Evolutionary conservation across 495 filamentous ascomycete genomes (phyloP), one percentile per base, ranked within the genome.

Genomic region (Baudoinia panamericana): DNA sequence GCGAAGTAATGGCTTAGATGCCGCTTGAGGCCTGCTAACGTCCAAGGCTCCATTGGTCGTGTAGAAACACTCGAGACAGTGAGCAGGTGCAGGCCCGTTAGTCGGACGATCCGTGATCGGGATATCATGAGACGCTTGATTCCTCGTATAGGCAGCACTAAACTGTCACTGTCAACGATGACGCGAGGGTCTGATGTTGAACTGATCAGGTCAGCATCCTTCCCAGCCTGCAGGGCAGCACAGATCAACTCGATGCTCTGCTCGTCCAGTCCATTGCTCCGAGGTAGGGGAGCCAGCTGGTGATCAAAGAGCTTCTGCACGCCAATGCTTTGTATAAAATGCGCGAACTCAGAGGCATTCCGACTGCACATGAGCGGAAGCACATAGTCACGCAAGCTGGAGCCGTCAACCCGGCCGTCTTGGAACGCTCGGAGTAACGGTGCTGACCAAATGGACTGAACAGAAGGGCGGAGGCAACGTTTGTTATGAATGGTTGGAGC

Each of bases 21-120:
- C 28, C 55, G 61, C 27, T 70, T 60, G 18, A 93, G 66, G 2
- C 75, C 65, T n/a, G 49, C 46, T 2, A 86, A 67, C 0, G 76
- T 68, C 29, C 56, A 62, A 3, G 61, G 32, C 0, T 76, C 72
- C 13, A 88, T 72, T 7, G 84, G 81, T 20, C 74, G 76, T 3
- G 80, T 78, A 0, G 75, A 73, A 5, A 78, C 72, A 6, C 72
- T 69, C 0, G 82, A 82, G 12, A 73, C 73, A 0, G 80, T 70
- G 1, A 93, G 59, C 26, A 93, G 64, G 18, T 81, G 82, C 3
- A 94, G 64, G 0, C 82, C 81, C 9, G 81, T 73, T 24, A 84
- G 67, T 29, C 84, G 72, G 41, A 84, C 74, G 30, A 64, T 70
- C 3, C 75, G 59, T 19, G 68, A 71, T 17, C 72, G 65, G 36